phyloP scores from a whole-genome alignment of 176 grass and related monocot genomes.

The Oryza australiensis region DNA sequence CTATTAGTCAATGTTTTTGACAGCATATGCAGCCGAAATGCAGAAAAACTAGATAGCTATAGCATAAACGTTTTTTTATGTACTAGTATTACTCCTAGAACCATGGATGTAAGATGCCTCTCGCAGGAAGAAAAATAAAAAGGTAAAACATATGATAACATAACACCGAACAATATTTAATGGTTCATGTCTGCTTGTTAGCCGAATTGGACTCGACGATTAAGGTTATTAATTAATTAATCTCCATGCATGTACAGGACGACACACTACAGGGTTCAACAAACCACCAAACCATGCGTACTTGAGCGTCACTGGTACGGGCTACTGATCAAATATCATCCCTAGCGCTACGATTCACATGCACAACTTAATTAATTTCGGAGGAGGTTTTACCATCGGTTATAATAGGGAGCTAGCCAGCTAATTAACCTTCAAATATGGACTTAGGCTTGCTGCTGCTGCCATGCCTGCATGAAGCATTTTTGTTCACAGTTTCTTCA shows the following conservation, averaged over 20 bases:
- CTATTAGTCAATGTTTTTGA: background rate
- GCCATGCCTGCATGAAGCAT: background rate
- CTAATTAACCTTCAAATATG: slow-evolving; percentile 25
- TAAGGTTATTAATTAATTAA: background rate
- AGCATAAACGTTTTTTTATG: too few species aligned
- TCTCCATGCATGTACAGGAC: background rate
- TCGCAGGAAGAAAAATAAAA: background rate
- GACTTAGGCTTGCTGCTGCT: background rate
- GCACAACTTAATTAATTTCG: background rate
- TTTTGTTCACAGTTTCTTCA: slow-evolving; percentile 3
- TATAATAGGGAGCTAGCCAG: slow-evolving; percentile 33
- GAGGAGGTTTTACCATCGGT: background rate
- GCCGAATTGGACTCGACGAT: background rate
- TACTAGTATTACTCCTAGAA: too few species aligned
- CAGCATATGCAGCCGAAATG: background rate
- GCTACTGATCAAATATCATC: background rate
- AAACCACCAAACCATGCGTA: background rate
- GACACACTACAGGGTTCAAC: background rate
- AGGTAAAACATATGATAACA: background rate
- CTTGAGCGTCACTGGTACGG: background rate
- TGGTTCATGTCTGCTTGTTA: background rate
- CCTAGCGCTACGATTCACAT: background rate
- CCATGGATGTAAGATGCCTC: too few species aligned
- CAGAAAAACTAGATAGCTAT: background rate
- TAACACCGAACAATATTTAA: background rate